Conservation (phyloP, 768 basidiomycete species). For the Leccinum longicurvipes region DNA sequence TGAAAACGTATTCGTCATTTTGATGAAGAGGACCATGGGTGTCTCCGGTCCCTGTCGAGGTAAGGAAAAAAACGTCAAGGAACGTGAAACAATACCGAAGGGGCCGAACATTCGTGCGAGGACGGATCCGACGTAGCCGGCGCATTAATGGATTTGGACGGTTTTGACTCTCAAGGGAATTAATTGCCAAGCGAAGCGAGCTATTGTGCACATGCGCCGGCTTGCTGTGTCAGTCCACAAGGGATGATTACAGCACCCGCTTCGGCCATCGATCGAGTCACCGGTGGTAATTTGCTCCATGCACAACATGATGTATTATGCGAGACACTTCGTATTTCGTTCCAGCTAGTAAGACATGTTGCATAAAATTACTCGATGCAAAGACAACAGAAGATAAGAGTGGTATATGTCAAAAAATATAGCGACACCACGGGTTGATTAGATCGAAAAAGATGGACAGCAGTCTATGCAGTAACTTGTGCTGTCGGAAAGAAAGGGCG, state of each 20-base stretch:
- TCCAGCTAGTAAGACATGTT: neutral
- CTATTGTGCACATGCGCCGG: neutral
- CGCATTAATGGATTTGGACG: neutral
- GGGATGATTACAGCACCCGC: neutral
- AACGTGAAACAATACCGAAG: neutral
- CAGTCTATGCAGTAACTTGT: slow-evolving; percentile 24
- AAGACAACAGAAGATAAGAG: slow-evolving; percentile 7
- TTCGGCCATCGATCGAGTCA: neutral
- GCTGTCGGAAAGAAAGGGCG: slow-evolving; percentile 16
- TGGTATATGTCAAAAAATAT: slow-evolving; percentile 35
- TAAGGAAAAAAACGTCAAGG: neutral
- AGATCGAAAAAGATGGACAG: neutral
- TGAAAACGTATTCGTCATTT: neutral
- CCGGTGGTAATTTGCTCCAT: neutral
- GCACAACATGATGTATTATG: neutral
- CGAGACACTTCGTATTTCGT: neutral
- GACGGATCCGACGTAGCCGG: neutral
- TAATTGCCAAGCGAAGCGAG: neutral
- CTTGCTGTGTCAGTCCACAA: neutral
- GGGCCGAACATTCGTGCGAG: neutral
- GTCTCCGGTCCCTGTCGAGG: neutral
- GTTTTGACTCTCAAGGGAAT: neutral
- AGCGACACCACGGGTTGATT: slow-evolving; percentile 27
- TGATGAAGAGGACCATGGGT: neutral
- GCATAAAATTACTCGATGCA: neutral